A percentile compares a stretch with the other conserved stretches of the same genome.
Conservation (phyloP, 108 stramenopile species). For the Nitzschia sp. region DNA sequence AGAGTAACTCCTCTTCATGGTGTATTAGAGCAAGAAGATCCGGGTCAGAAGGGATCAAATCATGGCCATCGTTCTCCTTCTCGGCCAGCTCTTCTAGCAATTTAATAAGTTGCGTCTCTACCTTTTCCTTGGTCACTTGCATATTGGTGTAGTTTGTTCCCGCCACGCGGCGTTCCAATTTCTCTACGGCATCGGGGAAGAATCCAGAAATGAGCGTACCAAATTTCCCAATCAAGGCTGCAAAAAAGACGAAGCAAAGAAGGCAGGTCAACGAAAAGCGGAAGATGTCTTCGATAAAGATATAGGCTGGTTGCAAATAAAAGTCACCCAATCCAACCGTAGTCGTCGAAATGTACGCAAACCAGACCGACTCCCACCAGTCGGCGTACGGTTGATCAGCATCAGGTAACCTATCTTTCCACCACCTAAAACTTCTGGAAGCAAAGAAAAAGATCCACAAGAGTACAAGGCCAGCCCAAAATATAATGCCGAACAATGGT, state of each 20-base stretch:
- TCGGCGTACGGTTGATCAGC: not conserved
- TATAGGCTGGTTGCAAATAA: constrained; percentile 45
- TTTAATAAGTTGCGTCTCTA: not conserved
- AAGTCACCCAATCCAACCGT: constrained; percentile 52
- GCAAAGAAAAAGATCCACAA: constrained; percentile 41
- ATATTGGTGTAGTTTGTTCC: not conserved
- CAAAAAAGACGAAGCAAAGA: constrained; percentile 40
- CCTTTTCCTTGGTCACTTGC: not conserved
- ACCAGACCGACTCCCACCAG: constrained; percentile 38
- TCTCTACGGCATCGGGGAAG: not conserved
- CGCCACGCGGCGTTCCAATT: not conserved
- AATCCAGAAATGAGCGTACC: constrained; percentile 6
- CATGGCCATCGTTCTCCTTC: not conserved
- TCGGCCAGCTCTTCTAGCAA: not conserved
- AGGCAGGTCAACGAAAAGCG: constrained; percentile 27
- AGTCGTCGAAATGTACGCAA: constrained; percentile 43
- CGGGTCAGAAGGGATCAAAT: not conserved
- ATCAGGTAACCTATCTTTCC: not conserved
- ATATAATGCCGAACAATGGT: constrained; percentile 12
- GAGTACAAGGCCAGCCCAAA: constrained; percentile 41
- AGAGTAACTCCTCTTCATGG: not conserved
- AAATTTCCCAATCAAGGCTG: constrained; percentile 37
- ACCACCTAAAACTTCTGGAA: not conserved
- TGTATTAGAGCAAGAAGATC: not conserved
- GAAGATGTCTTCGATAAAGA: constrained; percentile 33